Conservation (phyloP, 2,329 filamentous ascomycete genomes). For the Exophiala sideris region DNA sequence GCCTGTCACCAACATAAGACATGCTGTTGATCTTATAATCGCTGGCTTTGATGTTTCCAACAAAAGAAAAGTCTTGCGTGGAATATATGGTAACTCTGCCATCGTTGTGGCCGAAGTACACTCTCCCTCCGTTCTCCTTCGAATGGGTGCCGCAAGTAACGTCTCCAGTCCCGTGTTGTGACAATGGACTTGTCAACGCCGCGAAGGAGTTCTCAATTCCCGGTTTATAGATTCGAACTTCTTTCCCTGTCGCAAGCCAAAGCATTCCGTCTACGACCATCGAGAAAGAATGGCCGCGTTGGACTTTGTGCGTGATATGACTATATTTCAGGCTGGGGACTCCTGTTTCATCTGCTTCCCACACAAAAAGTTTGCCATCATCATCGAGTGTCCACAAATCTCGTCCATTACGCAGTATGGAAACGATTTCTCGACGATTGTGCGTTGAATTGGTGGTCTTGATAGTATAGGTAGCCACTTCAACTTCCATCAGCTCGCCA, state of each 20-base stretch:
- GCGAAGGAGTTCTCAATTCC: conserved; percentile 65
- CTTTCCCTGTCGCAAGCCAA: conserved; percentile 85
- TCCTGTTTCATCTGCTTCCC: conserved; percentile 72
- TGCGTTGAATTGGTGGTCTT: conserved; percentile 70
- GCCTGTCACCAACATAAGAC: conserved; percentile 71
- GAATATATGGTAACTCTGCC: conserved; percentile 96
- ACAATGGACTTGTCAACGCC: conserved; percentile 55
- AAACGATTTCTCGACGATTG: conserved; percentile 72
- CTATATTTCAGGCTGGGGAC: conserved; percentile 70
- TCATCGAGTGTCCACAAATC: conserved; percentile 96
- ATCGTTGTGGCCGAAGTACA: conserved; percentile 89
- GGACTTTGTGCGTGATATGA: conserved; percentile 73
- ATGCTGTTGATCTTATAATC: conserved; percentile 93
- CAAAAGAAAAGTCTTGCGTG: conserved; percentile 67
- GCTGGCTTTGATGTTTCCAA: conserved; percentile 81
- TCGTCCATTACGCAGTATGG: conserved; percentile 79
- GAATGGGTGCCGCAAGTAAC: conserved; percentile 79
- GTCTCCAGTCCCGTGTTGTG: conserved; percentile 72
- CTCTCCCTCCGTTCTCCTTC: conserved; percentile 68
- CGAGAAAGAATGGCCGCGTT: conserved; percentile 80
- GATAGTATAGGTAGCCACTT: conserved; percentile 70
- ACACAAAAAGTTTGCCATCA: conserved; percentile 78
- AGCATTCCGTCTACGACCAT: conserved; percentile 79
- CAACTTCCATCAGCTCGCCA: conserved; percentile 86
- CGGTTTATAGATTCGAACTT: conserved; percentile 79